phyloP scores from a whole-genome alignment of 768 basidiomycete species.

The Rhizopogon sp. region DNA sequence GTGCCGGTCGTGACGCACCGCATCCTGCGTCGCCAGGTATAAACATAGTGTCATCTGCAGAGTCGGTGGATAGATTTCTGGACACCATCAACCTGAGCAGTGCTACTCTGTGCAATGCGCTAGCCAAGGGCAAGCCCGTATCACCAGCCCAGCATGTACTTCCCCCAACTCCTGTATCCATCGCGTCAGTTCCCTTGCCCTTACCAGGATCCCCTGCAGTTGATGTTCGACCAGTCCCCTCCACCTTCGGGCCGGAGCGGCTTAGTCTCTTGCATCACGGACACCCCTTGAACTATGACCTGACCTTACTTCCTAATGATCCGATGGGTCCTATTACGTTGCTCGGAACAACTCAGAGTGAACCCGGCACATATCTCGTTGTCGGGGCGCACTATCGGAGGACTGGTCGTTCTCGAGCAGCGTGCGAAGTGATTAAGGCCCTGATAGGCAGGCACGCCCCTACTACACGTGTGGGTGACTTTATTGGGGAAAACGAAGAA shows the following conservation, averaged over 20 bases:
- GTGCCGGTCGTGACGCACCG: background rate
- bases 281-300: constrained; percentile 23
- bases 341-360: constrained; percentile 22
- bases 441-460: constrained; percentile 13
- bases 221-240: constrained; percentile 3
- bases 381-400: constrained; percentile 28
- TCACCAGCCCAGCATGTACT: constrained; percentile 4
- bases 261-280: constrained; percentile 23
- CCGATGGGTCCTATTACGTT: constrained; percentile 21
- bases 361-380: constrained; percentile 27
- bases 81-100: constrained; percentile 18
- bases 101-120: background rate
- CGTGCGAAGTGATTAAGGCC: constrained; percentile 22
- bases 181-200: constrained; percentile 6
- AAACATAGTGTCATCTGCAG: background rate
- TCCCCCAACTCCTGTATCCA: constrained; percentile 8
- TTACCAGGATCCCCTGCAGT: constrained; percentile 11
- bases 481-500: constrained; percentile 4
- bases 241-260: constrained; percentile 5
- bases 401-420: constrained; percentile 26
- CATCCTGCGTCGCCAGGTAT: background rate
- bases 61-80: constrained; percentile 19
- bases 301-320: constrained; percentile 24
- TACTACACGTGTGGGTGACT: background rate
- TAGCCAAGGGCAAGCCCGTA: constrained; percentile 4